Evolutionary conservation across 768 basidiomycete genomes (phyloP).

Genomic region (Leccinum aurantiacum): DNA sequence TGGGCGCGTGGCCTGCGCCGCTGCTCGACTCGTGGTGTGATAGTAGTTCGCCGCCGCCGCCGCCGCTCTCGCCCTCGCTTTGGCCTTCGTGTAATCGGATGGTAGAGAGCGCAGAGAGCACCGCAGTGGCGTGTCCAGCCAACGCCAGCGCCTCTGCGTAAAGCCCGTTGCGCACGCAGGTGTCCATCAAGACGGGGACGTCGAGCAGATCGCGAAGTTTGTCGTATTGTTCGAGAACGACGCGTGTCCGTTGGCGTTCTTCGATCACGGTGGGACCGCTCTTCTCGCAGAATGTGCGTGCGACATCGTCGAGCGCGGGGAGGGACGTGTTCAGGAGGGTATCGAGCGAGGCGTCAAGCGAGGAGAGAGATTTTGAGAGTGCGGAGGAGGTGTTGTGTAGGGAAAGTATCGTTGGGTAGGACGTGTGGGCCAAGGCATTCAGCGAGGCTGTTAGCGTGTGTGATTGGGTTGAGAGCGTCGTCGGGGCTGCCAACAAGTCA

Average conservation of each 20-base stretch:
- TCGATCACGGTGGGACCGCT: conserved; percentile 69
- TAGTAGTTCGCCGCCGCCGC: conserved; percentile 30
- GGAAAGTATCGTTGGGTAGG: conserved; percentile 90
- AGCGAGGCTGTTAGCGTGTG: conserved; percentile 87
- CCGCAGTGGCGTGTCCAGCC: conserved; percentile 62
- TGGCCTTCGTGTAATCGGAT: conserved; percentile 32
- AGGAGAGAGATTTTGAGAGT: conserved; percentile 67
- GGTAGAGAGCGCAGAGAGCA: conserved; percentile 41
- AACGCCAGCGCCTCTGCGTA: conserved; percentile 91
- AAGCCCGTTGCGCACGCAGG: conserved; percentile 89
- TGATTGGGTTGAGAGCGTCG: conserved; percentile 75
- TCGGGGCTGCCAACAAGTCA: conserved; percentile 72
- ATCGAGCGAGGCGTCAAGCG: conserved; percentile 73
- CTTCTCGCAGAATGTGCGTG: conserved; percentile 67
- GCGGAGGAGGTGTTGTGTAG: conserved; percentile 78
- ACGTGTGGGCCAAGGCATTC: conserved; percentile 85
- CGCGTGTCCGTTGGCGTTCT: conserved; percentile 70
- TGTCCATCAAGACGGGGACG: conserved; percentile 86
- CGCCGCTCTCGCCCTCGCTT: not conserved
- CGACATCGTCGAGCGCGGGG: conserved; percentile 73
- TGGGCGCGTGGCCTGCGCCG: conserved; percentile 27
- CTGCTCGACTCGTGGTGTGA: conserved; percentile 35
- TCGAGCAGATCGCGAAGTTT: conserved; percentile 91
- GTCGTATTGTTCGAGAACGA: conserved; percentile 93
- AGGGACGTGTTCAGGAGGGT: conserved; percentile 64